Base-by-base conservation (phyloP, 2,329 filamentous ascomycete genomes). In the Coleophoma crateriformis region DNA sequence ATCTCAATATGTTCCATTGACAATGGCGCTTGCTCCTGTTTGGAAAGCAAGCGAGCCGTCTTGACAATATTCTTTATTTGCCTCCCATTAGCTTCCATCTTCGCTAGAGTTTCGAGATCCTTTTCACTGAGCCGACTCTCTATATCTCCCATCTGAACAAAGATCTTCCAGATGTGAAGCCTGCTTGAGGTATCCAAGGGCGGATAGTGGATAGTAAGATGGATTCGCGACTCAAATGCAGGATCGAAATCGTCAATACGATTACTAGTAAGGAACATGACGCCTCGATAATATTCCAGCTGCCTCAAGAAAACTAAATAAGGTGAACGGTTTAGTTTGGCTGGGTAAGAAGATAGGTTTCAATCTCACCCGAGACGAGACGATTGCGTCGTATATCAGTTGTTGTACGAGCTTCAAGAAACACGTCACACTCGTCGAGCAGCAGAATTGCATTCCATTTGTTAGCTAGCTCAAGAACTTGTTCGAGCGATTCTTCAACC, bases 391-490 rank as follows among this genome's bases (percentile, higher is more conserved):
- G 55, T 13, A 70, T 54, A 52, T 68, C 65, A 48, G 62, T 53
- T n/a, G 59, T 55, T 2, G 48, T 54, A 11, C 55, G 50, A 7
- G 44, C 53, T 38, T 62, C 58, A 1, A 67, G 56, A 67, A 83
- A 84, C 8, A 83, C 76, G 57, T 85, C 82, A 17, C 79, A 84
- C 68, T 89, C 85, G 60, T 90, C 85, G 2, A 89, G 77, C 5
- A 90, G 74, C 1, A 89, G 71, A 2, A 90, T 80, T 0, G 84
- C 84, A 44, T 84, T 81, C 85, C 85, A 89, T 1, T 75, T 76
- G 55, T 87, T 82, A 1, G 86, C 85, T 50, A 90, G 83, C 61
- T 87, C 83, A 51, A 91, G 75, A 50, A 87, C 84, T 84, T 54
- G 78, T 49, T 79, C 58, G 78, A 79, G 33, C 90, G 74, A 58